Base-by-base conservation (phyloP, 352 stramenopile species). In the Blastocystis sp. region DNA sequence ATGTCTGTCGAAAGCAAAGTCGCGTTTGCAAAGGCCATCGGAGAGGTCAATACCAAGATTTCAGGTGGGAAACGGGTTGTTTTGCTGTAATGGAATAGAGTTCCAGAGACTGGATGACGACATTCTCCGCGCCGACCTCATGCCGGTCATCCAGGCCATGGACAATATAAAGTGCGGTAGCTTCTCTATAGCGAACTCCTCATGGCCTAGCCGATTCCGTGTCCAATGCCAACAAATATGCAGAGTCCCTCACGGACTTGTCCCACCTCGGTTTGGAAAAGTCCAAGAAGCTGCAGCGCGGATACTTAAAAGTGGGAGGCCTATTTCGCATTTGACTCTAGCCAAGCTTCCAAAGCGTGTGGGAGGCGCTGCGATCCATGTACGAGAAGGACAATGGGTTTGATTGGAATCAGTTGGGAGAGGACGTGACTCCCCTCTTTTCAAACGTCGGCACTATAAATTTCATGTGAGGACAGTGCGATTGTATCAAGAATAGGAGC, bases 51-150 rank as follows among this genome's bases (percentile, higher is more conserved):
- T 59, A 19, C 54, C 34, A 77, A 60, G 38, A 60, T 77, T 61
- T 34, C 34, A 28, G 66, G 66, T 77, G 34, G n/a, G 34, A 11
- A 24, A 19, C n/a, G 19, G 24, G 38, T 19, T 76, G 19, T 76
- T 38, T 1, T 24, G 34, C 11, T 42, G 10, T 77, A 19, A 77
- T 60, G 40, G 14, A n/a, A 3, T 60, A 77, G 66, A 42, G 7
- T 61, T 77, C 60, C 34, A 60, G 24, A 77, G 38, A 43, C n/a
- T 77, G 66, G 14, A 77, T 9, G 38, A 77, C 19, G 66, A 77
- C 17, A 77, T 77, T 34, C 40, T 77, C 3, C 24, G 38, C 14
- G 66, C 66, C 21, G 66, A 77, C 45, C 40, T 77, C 3, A 28
- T 28, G 40, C 66, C 66, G 6, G 43, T 77, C 60, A 21, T 77